A percentile compares a stretch with the other conserved stretches of the same genome.
phyloP scores from a whole-genome alignment of 139 green algal genomes.

The Volvox africanus region DNA sequence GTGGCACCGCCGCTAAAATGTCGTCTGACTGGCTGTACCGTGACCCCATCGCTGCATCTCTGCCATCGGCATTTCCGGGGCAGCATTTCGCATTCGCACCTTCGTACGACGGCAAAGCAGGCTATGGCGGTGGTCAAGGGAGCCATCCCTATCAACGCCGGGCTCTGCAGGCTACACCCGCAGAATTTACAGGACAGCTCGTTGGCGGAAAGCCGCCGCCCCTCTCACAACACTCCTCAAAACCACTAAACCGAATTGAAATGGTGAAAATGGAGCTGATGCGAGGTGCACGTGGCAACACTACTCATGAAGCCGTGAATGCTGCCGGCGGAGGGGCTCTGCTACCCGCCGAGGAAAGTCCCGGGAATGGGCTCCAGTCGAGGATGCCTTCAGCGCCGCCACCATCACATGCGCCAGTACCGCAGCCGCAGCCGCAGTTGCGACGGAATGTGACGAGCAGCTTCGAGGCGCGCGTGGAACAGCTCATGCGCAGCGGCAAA shows the following conservation, averaged over 20 bases:
- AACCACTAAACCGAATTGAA: background rate
- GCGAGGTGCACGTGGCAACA: background rate
- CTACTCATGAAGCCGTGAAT: background rate
- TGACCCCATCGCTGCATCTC: too few species aligned
- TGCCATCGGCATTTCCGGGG: too few species aligned
- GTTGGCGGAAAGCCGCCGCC: too few species aligned
- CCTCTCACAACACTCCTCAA: too few species aligned
- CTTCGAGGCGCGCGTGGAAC: slow-evolving; percentile 8
- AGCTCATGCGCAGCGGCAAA: background rate
- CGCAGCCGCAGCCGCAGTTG: background rate
- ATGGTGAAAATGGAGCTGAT: background rate
- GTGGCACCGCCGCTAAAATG: background rate
- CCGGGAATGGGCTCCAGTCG: background rate
- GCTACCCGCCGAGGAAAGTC: background rate
- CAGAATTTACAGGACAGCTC: too few species aligned
- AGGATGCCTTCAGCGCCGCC: background rate
- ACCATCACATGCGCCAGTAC: background rate
- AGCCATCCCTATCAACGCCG: too few species aligned
- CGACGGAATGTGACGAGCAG: background rate
- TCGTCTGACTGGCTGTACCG: too few species aligned
- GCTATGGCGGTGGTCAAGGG: too few species aligned
- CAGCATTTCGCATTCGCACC: too few species aligned
- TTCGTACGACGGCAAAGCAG: too few species aligned
- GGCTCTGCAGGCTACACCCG: too few species aligned
- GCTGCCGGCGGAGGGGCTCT: background rate